Percentiles rank a stretch among this genome's conserved stretches.
Conservation (phyloP, 768 basidiomycete genomes). For the Lanmaoa rubissima region DNA sequence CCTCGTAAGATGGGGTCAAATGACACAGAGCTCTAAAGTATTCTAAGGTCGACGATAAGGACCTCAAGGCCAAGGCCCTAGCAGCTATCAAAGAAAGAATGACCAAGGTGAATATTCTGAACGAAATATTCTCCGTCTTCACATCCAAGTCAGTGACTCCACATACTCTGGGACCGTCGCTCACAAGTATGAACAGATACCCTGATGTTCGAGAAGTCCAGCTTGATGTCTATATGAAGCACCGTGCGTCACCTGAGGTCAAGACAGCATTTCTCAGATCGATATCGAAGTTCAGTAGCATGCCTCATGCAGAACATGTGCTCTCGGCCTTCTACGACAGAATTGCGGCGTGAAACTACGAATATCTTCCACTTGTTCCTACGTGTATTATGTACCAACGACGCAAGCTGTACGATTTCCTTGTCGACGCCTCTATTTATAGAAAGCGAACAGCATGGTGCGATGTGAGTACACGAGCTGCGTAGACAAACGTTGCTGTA, state of each 20-base stretch:
- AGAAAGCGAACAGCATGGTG: too few relatives aligned
- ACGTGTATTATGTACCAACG: neutral
- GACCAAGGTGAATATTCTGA: conserved; percentile 18
- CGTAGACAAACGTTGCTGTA: neutral
- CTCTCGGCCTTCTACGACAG: conserved; percentile 20
- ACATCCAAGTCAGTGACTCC: conserved; percentile 19
- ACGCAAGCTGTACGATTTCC: neutral
- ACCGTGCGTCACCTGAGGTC: conserved; percentile 8
- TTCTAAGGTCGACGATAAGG: conserved; percentile 14
- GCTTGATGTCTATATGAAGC: conserved; percentile 12
- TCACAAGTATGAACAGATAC: conserved; percentile 13
- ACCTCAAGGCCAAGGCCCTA: conserved; percentile 18
- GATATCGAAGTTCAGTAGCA: neutral
- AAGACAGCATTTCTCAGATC: conserved; percentile 14
- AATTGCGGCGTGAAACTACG: neutral
- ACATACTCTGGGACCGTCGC: neutral
- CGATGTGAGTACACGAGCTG: neutral
- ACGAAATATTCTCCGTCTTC: conserved; percentile 29
- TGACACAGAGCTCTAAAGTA: neutral
- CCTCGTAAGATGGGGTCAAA: neutral
- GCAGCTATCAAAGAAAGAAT: conserved; percentile 18
- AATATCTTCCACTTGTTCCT: neutral
- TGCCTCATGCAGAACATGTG: conserved; percentile 10
- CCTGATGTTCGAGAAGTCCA: conserved; percentile 16
- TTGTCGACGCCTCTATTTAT: neutral